Conservation (phyloP, 2,329 filamentous ascomycete species). For the Colletotrichum cuscutae region DNA sequence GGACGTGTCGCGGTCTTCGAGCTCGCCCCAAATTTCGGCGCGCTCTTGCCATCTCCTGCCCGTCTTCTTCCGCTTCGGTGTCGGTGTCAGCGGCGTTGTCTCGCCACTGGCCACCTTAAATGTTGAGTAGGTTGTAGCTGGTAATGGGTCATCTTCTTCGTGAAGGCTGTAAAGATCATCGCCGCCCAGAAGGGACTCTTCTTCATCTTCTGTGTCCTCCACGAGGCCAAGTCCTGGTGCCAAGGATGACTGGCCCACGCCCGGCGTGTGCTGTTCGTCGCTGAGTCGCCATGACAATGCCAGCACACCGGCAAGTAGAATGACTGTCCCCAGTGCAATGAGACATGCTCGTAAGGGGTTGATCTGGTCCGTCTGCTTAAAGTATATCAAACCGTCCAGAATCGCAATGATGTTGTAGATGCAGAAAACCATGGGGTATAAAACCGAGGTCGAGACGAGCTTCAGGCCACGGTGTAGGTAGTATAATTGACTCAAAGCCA, state of each 20-base stretch:
- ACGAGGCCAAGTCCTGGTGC: conserved; percentile 86
- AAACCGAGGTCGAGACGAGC: conserved; percentile 91
- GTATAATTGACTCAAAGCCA: conserved; percentile 92
- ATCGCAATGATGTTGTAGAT: conserved; percentile 99
- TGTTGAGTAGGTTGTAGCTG: conserved; percentile 57
- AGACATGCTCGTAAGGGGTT: conserved; percentile 79
- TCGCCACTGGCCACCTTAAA: conserved; percentile 54
- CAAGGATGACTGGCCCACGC: conserved; percentile 73
- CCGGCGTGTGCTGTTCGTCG: conserved; percentile 74
- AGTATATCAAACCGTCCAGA: conserved; percentile 96
- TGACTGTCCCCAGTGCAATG: conserved; percentile 86
- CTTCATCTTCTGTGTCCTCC: conserved; percentile 73
- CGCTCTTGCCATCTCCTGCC: conserved; percentile 70
- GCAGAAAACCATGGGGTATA: conserved; percentile 98
- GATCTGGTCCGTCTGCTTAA: conserved; percentile 86
- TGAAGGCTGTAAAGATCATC: conserved; percentile 56
- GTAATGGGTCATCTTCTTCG: conserved; percentile 50
- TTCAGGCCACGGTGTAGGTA: conserved; percentile 95
- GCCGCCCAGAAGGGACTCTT: conserved; percentile 64
- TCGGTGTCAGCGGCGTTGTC: conserved; percentile 49
- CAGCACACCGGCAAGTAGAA: conserved; percentile 88
- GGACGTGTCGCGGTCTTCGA: conserved; percentile 76
- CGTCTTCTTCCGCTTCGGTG: conserved; percentile 56
- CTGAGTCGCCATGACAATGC: conserved; percentile 94
- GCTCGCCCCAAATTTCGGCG: conserved; percentile 87